Base-by-base conservation (phyloP, 805 yeast species). In the Millerago galiae region DNA sequence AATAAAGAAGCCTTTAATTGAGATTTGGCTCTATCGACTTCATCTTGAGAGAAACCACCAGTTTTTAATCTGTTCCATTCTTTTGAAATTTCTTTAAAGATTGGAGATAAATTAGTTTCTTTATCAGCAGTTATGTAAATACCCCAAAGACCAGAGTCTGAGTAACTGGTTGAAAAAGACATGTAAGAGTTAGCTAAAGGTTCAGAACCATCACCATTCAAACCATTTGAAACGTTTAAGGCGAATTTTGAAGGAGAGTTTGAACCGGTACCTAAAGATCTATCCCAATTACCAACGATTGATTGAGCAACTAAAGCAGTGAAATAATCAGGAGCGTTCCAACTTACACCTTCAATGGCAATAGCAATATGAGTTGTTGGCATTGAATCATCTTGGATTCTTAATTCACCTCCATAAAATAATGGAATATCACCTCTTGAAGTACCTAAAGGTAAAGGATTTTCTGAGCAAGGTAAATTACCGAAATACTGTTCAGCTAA, bases 111-210 rank as follows among this genome's bases (percentile, higher is more conserved):
- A 50, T 84, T 71, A 26, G 79, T 73, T 49, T 74, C 74, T 57
- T 80, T 81, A 11, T 71, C 68, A 53, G 91, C 96, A 17, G 95
- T 79, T 46, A 93, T 72, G 61, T 93, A 93, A 54, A 91, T 83
- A 29, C 99, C 99, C 97, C 97, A 91, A 41, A 93, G 69, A 8
- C 99, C 99, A 11, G 96, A 85, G 66, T 93, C 99, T 10, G 96
- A 90, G 65, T 93, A 93, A 1, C 96, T 86, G 2, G 99, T 93
- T 26, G 96, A 86, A 67, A 91, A 93, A 6, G 96, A 88, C 95
- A 89, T 84, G 68, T 83, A 93, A 8, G 96, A 85, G 66, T 93
- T 93, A 43, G 97, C 96, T 45, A 89, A 67, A 3, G 88, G 84
- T 14, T 74, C 68, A 14, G 68, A 70, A 47, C 72, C 72, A 46